These are phyloP conservation scores for Astrothelium subdiscretum DNA, from an alignment of 495 filamentous ascomycete species.

Conservation along the genomic window DNA sequence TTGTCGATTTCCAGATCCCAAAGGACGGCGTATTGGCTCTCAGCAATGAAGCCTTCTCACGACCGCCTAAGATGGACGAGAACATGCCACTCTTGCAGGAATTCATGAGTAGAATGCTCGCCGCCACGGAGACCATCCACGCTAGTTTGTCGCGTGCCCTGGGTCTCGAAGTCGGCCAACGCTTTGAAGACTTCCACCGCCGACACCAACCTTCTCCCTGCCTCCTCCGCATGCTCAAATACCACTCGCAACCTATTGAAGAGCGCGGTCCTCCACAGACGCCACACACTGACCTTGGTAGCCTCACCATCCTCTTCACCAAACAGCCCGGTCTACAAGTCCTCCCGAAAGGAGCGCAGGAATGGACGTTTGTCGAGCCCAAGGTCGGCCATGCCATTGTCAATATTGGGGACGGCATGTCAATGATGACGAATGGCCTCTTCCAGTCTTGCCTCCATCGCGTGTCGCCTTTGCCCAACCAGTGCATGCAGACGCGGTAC, in stretches of 20 bases:
- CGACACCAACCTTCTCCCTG: neutral
- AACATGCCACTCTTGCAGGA: neutral
- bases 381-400: constrained; percentile 21
- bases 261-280: neutral
- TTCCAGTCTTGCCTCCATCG: neutral
- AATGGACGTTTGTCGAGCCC: constrained; percentile 25
- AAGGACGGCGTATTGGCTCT: neutral
- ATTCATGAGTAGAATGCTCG: neutral
- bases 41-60: neutral
- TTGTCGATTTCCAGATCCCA: neutral
- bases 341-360: neutral
- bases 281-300: constrained; percentile 1
- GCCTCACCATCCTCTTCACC: neutral
- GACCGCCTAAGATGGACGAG: neutral
- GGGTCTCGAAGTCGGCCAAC: neutral
- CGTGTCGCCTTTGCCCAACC: neutral
- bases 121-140: neutral
- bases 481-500: neutral
- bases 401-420: constrained; percentile 29
- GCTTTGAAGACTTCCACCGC: neutral
- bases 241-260: neutral
- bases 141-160: neutral
- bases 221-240: neutral
- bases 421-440: constrained; percentile 17
- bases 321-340: constrained; percentile 15